Percentiles rank a stretch among this genome's conserved stretches.
Evolutionary conservation across 352 stramenopile species (phyloP).

Genomic region (Globisporangium echinulatum): DNA sequence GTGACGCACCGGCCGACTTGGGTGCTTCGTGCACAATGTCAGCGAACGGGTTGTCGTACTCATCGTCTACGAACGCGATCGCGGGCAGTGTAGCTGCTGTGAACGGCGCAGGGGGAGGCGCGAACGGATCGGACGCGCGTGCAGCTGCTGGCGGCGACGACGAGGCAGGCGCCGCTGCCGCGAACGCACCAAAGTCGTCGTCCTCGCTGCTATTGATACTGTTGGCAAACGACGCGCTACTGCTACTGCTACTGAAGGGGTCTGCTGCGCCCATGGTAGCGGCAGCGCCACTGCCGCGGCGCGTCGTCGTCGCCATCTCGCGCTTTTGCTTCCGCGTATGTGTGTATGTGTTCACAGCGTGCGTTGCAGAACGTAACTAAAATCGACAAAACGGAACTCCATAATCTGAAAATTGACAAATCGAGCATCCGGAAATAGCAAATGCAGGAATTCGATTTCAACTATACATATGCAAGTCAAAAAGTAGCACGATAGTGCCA

Average conservation of each 20-base stretch:
- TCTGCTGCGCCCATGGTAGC: not conserved
- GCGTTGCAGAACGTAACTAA: too few relatives aligned
- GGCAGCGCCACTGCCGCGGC: not conserved
- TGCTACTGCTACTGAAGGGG: slow-evolving; percentile 3
- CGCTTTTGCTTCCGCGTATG: too few relatives aligned
- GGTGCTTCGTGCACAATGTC: slow-evolving; percentile 14
- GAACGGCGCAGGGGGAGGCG: not conserved
- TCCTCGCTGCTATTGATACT: not conserved
- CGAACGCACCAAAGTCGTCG: slow-evolving; percentile 39
- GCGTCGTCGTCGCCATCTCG: not conserved
- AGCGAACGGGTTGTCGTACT: slow-evolving; percentile 17
- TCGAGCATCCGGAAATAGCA: too few relatives aligned
- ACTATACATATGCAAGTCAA: too few relatives aligned
- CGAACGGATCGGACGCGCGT: not conserved
- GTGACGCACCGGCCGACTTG: slow-evolving; percentile 2
- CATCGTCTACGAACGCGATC: slow-evolving; percentile 12
- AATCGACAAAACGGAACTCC: too few relatives aligned
- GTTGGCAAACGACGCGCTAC: not conserved
- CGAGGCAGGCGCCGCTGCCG: slow-evolving; percentile 23
- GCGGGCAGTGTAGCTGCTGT: slow-evolving; percentile 5
- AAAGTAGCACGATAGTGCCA: too few relatives aligned
- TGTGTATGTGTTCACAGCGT: too few relatives aligned
- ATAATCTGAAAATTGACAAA: too few relatives aligned
- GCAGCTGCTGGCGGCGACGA: slow-evolving; percentile 1
- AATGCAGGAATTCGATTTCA: too few relatives aligned